These are phyloP conservation scores for Phytophthora idaei DNA, from an alignment of 352 stramenopile species.

Conservation along the genomic window DNA sequence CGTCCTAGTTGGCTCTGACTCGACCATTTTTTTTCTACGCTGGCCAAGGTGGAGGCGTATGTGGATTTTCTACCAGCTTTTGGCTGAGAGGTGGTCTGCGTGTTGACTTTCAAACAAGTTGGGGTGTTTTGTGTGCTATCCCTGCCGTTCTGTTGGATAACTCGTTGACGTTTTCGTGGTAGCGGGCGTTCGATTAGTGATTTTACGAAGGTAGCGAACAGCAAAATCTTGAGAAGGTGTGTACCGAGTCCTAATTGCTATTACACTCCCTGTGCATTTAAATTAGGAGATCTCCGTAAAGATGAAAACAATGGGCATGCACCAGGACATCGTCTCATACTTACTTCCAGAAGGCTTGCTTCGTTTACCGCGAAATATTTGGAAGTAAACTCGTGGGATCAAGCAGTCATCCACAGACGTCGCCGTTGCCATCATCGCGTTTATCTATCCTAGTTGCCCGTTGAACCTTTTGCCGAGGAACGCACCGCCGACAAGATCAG, in stretches of 20 bases:
- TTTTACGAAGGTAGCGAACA: constrained; percentile 9
- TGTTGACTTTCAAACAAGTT: constrained; percentile 24
- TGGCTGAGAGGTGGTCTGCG: constrained; percentile 20
- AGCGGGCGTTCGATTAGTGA: constrained; percentile 7
- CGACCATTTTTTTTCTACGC: constrained; percentile 14
- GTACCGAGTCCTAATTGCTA: neutral
- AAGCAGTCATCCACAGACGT: constrained; percentile 13
- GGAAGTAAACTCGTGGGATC: constrained; percentile 20
- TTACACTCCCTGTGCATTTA: neutral
- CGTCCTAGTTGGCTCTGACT: constrained; percentile 16
- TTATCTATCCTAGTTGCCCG: constrained; percentile 6
- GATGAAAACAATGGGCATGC: neutral
- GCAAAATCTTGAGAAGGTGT: constrained; percentile 16
- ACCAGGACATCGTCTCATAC: constrained; percentile 17
- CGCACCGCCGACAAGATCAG: constrained; percentile 4
- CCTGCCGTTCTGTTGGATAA: constrained; percentile 3
- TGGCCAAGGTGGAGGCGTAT: constrained; percentile 5
- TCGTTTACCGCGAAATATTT: constrained; percentile 18
- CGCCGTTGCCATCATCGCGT: constrained; percentile 18
- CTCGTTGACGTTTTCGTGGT: constrained; percentile 1
- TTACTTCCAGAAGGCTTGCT: neutral
- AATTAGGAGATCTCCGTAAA: neutral
- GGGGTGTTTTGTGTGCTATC: constrained; percentile 7
- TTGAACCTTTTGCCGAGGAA: constrained; percentile 22
- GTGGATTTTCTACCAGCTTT: constrained; percentile 19